Percentiles rank a stretch among this genome's conserved stretches.
phyloP scores from a whole-genome alignment of 441 rosid genomes.

The Omphalea diandra region DNA sequence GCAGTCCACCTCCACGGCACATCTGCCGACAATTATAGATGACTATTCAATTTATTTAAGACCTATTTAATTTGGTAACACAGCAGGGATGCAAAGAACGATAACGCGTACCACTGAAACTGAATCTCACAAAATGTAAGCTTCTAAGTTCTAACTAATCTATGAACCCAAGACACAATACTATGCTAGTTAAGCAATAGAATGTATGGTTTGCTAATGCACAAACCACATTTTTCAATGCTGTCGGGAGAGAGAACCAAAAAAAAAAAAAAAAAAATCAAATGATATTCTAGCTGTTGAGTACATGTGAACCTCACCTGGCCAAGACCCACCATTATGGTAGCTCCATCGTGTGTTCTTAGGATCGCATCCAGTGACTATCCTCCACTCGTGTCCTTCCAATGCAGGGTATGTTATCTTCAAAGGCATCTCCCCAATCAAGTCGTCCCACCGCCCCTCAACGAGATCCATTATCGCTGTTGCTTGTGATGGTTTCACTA shows the following conservation, averaged over 20 bases:
- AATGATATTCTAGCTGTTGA: not conserved
- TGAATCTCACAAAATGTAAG: not conserved
- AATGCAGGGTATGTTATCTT: constrained; percentile 51
- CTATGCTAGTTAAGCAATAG: not conserved
- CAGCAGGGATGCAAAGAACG: not conserved
- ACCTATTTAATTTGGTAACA: not conserved
- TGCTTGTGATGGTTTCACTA: constrained; percentile 44
- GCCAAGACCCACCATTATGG: constrained; percentile 65
- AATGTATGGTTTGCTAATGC: too few relatives aligned
- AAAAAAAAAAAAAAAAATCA: not conserved
- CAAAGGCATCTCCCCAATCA: constrained; percentile 57
- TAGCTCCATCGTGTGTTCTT: constrained; percentile 60
- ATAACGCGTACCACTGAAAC: not conserved
- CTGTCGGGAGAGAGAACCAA: not conserved
- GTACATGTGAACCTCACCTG: constrained; percentile 32
- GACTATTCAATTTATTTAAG: not conserved
- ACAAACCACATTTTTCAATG: not conserved
- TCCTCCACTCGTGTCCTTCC: constrained; percentile 54
- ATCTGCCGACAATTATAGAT: not conserved
- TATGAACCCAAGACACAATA: not conserved
- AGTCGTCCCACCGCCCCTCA: constrained; percentile 50
- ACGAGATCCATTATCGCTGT: constrained; percentile 46
- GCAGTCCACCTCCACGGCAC: too few relatives aligned
- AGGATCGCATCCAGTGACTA: constrained; percentile 52
- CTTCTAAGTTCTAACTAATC: not conserved